Conservation (phyloP, 208 protist species). For the Endotrypanum monterogeii region DNA sequence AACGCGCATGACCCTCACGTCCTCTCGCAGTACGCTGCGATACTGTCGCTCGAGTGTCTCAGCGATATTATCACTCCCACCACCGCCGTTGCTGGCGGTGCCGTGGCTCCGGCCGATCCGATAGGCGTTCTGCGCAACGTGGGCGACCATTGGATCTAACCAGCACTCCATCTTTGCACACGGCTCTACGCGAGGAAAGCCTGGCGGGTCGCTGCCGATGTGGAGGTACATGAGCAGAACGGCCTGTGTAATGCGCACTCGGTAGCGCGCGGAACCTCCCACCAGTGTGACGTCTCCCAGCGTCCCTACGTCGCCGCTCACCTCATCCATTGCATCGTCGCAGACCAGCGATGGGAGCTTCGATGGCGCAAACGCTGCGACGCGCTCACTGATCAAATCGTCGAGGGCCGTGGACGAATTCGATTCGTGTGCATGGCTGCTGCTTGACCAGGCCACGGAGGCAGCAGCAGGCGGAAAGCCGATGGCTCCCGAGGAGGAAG, state of each 20-base stretch:
- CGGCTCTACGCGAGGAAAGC: conserved; percentile 94
- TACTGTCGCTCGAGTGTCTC: conserved; percentile 94
- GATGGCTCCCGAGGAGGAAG: not conserved
- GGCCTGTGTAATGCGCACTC: conserved; percentile 63
- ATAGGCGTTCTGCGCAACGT: conserved; percentile 47
- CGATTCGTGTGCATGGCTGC: conserved; percentile 14
- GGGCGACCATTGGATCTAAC: conserved; percentile 90
- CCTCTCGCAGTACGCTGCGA: conserved; percentile 61
- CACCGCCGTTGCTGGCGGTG: conserved; percentile 23
- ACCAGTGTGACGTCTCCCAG: conserved; percentile 23
- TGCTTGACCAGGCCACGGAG: not conserved
- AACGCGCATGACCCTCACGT: conserved; percentile 59
- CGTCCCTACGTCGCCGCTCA: conserved; percentile 15
- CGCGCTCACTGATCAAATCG: conserved; percentile 57
- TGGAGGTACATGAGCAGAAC: conserved; percentile 97
- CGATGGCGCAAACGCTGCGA: conserved; percentile 66
- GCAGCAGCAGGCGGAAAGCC: not conserved
- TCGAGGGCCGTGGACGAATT: conserved; percentile 21
- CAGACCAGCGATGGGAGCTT: conserved; percentile 66
- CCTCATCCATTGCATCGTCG: conserved; percentile 40
- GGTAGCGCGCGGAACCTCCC: conserved; percentile 25
- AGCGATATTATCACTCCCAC: conserved; percentile 92
- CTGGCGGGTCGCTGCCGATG: conserved; percentile 98
- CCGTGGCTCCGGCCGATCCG: conserved; percentile 25
- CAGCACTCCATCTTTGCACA: conserved; percentile 97